phyloP scores from a whole-genome alignment of 768 basidiomycete genomes.

The Naganishia antarctica region DNA sequence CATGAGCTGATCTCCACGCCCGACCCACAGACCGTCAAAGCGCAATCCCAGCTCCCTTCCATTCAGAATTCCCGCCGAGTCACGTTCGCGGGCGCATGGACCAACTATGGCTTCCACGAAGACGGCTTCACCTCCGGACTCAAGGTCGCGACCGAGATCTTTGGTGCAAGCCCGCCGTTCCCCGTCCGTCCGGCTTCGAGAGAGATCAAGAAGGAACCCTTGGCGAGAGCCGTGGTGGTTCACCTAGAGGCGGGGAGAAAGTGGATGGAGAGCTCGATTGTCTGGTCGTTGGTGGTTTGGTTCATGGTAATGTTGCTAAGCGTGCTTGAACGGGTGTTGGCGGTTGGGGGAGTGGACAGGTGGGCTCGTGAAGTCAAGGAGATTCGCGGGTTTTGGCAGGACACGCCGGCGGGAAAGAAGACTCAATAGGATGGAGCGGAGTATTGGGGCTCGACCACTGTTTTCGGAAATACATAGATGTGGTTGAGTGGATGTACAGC shows the following conservation, averaged over 20 bases:
- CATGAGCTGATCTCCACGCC: neutral
- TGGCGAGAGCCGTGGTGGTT: constrained; percentile 7
- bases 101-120: constrained; percentile 76
- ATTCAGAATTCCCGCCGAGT: constrained; percentile 65
- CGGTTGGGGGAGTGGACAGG: constrained; percentile 5
- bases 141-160: constrained; percentile 31
- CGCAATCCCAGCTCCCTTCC: constrained; percentile 56
- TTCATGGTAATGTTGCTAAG: constrained; percentile 31
- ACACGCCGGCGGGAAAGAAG: neutral
- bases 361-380: constrained; percentile 30
- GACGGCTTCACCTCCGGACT: constrained; percentile 62
- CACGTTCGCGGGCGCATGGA: constrained; percentile 66
- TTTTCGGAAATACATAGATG: neutral
- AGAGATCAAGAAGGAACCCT: constrained; percentile 22
- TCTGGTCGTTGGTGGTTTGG: constrained; percentile 25
- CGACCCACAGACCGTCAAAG: constrained; percentile 54
- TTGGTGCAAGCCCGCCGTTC: constrained; percentile 41
- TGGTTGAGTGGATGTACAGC: neutral
- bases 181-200: constrained; percentile 34
- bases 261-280: constrained; percentile 3
- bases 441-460: too few species aligned
- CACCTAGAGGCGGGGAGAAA: constrained; percentile 5
- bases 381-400: constrained; percentile 35
- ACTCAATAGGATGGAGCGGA: constrained; percentile 3
- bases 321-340: constrained; percentile 30